Evolutionary conservation across 352 stramenopile genomes (phyloP), one percentile per base, ranked within the genome.

Genomic region (Phytophthora meadii): DNA sequence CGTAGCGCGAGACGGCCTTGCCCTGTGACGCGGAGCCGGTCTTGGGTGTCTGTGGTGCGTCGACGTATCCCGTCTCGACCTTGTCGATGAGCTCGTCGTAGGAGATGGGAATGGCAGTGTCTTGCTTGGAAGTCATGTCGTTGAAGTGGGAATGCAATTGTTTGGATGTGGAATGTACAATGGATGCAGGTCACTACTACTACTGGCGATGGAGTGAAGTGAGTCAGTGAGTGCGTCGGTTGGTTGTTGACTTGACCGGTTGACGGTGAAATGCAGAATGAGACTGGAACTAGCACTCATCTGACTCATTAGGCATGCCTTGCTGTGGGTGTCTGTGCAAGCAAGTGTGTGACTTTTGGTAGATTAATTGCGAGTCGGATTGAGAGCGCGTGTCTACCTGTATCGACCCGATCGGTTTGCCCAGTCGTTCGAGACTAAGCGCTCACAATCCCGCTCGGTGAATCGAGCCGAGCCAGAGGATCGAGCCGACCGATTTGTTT

Each of bases 31-130:
- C 36, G 12, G 36, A 42, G 36, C 36, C 36, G 36, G 36, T 11
- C 1, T 42, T 42, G 15, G 36, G 36, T 19, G 36, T 42, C 36
- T 42, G 36, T 14, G 14, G 36, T 7, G 36, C 36, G 36, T 42
- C 11, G 36, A 42, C 36, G 36, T 42, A 42, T 12, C 36, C 36
- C 36, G 36, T 42, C 36, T 42, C 36, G 36, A 42, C 15, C 36
- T 42, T 42, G 36, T 42, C 36, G 36, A 42, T 42, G 12, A 42
- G 36, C 11, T 42, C 36, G 36, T 42, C 36, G 36, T 42, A 42
- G 12, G 36, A 42, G 36, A 42, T 12, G 36, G 36, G 36, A 42
- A 42, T 42, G 36, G 14, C 12, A 14, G 36, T 42, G 36, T 42
- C 36, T 42, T 42, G 36, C 36, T 42, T 42, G 36, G 36, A 42